Evolutionary conservation across 163 green algal genomes (phyloP).

Genomic region (Botryococcus braunii): DNA sequence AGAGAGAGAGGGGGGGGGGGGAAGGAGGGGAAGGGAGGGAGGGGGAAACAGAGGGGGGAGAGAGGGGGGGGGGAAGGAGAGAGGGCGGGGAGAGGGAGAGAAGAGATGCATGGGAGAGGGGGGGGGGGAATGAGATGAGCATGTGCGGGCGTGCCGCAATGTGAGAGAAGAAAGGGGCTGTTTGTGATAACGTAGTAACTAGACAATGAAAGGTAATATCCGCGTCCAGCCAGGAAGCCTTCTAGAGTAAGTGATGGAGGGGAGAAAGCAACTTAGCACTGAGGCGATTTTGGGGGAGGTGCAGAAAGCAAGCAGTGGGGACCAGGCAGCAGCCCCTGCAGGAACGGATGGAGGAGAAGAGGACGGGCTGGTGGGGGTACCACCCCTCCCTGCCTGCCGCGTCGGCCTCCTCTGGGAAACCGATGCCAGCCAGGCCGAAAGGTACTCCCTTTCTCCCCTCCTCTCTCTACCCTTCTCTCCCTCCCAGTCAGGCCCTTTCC

Average conservation of each 20-base stretch:
- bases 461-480: no score
- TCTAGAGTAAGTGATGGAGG: conserved; percentile 12
- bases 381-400: conserved; percentile 22
- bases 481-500: no score
- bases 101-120: no score
- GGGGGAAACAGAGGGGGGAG: no score
- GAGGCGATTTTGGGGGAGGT: neutral
- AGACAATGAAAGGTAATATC: neutral
- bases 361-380: conserved; percentile 10
- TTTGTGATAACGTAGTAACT: neutral
- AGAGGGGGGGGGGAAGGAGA: no score
- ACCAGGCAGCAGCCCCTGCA: neutral
- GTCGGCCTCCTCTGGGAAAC: conserved; percentile 40
- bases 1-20: no score
- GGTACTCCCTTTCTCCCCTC: conserved; percentile 19
- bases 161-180: no score
- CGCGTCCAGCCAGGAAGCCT: neutral
- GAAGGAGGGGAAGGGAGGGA: no score
- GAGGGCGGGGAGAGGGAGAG: no score
- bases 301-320: neutral
- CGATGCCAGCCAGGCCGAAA: conserved; percentile 6
- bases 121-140: no score
- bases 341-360: neutral
- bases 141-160: no score
- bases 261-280: conserved; percentile 3